Base-by-base conservation (phyloP, 257 asterid genomes). In the Anisodus tanguticus region DNA sequence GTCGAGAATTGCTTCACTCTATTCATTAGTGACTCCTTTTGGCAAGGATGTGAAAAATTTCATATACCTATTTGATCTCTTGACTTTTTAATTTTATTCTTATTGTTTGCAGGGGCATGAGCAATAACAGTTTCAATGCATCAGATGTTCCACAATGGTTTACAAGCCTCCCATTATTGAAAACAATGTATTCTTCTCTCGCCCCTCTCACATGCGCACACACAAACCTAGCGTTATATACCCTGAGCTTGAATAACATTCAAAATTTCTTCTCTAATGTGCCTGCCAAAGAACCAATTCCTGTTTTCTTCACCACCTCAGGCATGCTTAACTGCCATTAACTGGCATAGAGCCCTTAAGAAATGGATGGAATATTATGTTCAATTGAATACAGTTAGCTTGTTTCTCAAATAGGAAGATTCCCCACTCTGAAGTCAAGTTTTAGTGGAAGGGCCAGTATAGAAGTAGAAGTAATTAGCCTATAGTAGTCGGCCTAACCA, bases 71-170 rank as follows among this genome's bases (percentile, higher is more conserved):
- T 62, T 39, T 78, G 6, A 63, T 81, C 43, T 9, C 1, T 60
- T 12, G 67, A 83, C 45, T 39, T 15, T 22, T n/a, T 68, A 10
- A 16, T 37, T 83, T 69, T 35, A n/a, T 85, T 79, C 45, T 43
- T 47, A 19, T 19, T 22, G 83, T 82, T 85, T 87, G 81, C 97
- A 95, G 98, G 98, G 97, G 94, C 84, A 86, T 93, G 94, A 94
- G 98, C 91, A 95, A 94, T 74, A 95, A 93, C 81, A 94, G 90
- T 90, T 95, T 95, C 74, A 76, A 79, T 54, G 89, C 91, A 81
- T 91, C 98, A 53, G 82, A 70, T 76, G 84, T 92, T 86, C 98
- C 98, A 37, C 83, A 22, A 12, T 92, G 94, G 94, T 85, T 93
- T 88, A 84, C 90, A 62, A 87, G 87, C 81, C 91, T 95, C 87